Evolutionary conservation across 2,329 filamentous ascomycete genomes (phyloP), one percentile per base, ranked within the genome.

Genomic region (Colletotrichum sp.): DNA sequence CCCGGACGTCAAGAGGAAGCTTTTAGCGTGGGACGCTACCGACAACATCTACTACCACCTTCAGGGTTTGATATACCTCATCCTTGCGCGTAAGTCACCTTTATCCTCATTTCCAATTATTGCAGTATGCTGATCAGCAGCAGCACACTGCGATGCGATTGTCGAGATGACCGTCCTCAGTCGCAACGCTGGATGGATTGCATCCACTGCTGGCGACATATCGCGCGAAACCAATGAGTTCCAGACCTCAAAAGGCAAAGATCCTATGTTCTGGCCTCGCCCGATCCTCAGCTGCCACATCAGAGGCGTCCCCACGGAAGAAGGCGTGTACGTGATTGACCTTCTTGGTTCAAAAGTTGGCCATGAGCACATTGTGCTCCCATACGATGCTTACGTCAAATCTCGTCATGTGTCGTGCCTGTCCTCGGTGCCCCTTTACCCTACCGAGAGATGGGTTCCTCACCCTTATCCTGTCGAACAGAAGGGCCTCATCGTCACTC

Each of bases 191-290:
- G 75, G 26, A 48, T 64, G 30, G 36, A 36, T 71, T 5, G 57
- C 65, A 2, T n/a, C 32, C 30, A 32, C 59, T 32, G 59, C 67
- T 6, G 26, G 43, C 52, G 71, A 77, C 36, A n/a, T 24, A 6
- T 65, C 30, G 24, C 59, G 55, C 16, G 71, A 78, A 36, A 66
- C 24, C 2, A 43, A 34, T 7, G 3, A n/a, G 5, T n/a, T 70
- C n/a, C 39, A 71, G 18, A 60, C 36, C 7, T 26, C 52, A 26
- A 75, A 70, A 15, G 71, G 71, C 59, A 78, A 75, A n/a, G 59
- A 78, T 15, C 71, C 74, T 18, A 78, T 78, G 77, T 78, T 78
- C 71, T 77, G 75, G 71, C 74, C 74, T 43, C 77, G 75, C n/a
- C 71, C 71, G 2, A 61, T 78, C 21, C 77, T 78, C 48, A 72